Evolutionary conservation across 2,329 filamentous ascomycete species (phyloP).

Genomic region (Pseudofabraea citricarpa): DNA sequence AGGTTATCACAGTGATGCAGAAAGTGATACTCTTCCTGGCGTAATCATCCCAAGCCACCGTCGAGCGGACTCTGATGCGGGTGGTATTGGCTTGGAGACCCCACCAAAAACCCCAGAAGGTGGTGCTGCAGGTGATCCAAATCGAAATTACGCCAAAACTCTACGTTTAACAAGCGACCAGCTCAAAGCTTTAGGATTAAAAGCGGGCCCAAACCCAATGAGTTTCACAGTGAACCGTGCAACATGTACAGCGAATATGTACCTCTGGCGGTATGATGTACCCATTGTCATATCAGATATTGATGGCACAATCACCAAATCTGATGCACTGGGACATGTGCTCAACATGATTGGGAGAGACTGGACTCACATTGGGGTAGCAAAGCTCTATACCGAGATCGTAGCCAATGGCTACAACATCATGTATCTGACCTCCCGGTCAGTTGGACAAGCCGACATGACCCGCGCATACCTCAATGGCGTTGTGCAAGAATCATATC

Average conservation of each 20-base stretch:
- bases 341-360: conserved; percentile 95
- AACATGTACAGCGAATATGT: conserved; percentile 89
- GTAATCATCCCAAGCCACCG: conserved; percentile 47
- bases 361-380: conserved; percentile 96
- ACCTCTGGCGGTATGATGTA: conserved; percentile 84
- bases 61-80: conserved; percentile 59
- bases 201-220: conserved; percentile 85
- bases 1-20: conserved; percentile 89
- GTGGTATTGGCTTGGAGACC: conserved; percentile 49
- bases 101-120: conserved; percentile 68
- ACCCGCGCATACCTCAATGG: conserved; percentile 87
- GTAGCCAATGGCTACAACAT: conserved; percentile 96
- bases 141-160: conserved; percentile 93
- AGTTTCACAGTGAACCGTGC: conserved; percentile 95
- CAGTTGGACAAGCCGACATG: conserved; percentile 87
- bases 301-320: conserved; percentile 98
- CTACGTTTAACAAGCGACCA: conserved; percentile 92
- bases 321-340: conserved; percentile 88
- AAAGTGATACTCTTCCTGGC: conserved; percentile 49
- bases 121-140: conserved; percentile 61
- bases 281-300: conserved; percentile 98
- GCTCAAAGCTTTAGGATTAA: conserved; percentile 77
- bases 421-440: conserved; percentile 92
- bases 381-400: conserved; percentile 96
- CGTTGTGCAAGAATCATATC: conserved; percentile 82